A percentile compares a stretch with the other conserved stretches of the same genome.
These are phyloP conservation scores for Immersiella caudata DNA, from an alignment of 495 filamentous ascomycete genomes.

Conservation along the genomic window DNA sequence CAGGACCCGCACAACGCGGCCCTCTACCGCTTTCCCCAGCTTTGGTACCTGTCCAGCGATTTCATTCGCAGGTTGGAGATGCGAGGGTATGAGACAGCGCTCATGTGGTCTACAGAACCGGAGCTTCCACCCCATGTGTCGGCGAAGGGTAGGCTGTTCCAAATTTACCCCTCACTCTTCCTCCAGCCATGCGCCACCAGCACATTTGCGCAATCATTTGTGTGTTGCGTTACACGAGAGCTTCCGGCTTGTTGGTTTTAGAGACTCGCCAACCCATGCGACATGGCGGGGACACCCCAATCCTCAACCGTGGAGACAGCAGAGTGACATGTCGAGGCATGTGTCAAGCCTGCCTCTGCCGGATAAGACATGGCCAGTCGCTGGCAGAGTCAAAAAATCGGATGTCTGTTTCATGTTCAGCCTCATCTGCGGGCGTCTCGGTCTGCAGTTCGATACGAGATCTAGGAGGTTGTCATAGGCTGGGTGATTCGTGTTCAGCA, in stretches of 20 bases:
- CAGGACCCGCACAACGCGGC: neutral
- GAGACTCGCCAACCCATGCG: slow-evolving; percentile 3
- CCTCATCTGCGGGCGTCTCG: slow-evolving; percentile 18
- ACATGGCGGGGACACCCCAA: neutral
- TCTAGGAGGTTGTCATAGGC: slow-evolving; percentile 26
- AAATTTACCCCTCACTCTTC: neutral
- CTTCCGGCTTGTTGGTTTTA: neutral
- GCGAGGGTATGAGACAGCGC: neutral
- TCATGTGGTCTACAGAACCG: neutral
- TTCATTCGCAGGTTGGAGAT: neutral
- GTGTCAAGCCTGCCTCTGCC: neutral
- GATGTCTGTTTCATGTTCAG: slow-evolving; percentile 26
- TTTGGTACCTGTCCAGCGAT: neutral
- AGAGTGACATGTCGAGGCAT: slow-evolving; percentile 9
- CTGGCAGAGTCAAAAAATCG: neutral
- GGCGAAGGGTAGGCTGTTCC: neutral
- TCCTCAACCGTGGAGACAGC: neutral
- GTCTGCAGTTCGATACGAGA: slow-evolving; percentile 25
- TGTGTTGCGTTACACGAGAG: neutral
- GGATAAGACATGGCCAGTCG: neutral
- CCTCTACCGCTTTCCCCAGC: neutral
- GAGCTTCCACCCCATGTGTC: neutral
- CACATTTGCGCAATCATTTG: neutral
- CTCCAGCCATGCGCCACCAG: neutral
- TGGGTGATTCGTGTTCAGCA: slow-evolving; percentile 3